phyloP scores from a whole-genome alignment of 2,329 filamentous ascomycete genomes.

The Akanthomyces lecanii region DNA sequence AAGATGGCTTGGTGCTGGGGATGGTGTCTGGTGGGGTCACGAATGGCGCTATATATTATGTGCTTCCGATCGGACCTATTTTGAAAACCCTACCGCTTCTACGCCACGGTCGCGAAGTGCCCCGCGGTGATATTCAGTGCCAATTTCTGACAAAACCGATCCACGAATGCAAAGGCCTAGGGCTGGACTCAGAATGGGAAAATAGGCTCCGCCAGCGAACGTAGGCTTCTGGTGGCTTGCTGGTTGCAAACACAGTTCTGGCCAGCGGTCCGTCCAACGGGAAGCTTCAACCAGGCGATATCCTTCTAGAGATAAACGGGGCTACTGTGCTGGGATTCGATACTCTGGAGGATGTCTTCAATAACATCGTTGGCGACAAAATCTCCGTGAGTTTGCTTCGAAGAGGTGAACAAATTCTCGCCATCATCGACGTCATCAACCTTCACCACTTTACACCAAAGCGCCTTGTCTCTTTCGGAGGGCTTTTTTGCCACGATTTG shows the following conservation, averaged over 20 bases:
- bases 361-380: neutral
- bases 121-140: constrained; percentile 92
- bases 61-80: neutral
- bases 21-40: constrained; percentile 45
- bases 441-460: neutral
- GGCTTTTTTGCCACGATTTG: neutral
- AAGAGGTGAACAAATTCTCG: neutral
- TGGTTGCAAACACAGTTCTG: neutral
- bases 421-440: neutral
- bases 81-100: constrained; percentile 65
- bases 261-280: neutral
- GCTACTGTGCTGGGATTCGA: neutral
- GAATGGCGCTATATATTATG: neutral
- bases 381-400: neutral
- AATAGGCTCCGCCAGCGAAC: neutral
- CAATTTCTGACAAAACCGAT: constrained; percentile 97
- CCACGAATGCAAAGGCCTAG: constrained; percentile 88
- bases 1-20: constrained; percentile 83
- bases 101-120: constrained; percentile 67
- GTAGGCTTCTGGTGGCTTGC: neutral
- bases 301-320: neutral
- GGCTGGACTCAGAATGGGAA: constrained; percentile 30
- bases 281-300: neutral
- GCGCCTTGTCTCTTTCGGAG: neutral
- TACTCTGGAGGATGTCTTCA: neutral